Evolutionary conservation across 805 yeast genomes (phyloP).

Genomic region (Komagataella kurtzmanii): DNA sequence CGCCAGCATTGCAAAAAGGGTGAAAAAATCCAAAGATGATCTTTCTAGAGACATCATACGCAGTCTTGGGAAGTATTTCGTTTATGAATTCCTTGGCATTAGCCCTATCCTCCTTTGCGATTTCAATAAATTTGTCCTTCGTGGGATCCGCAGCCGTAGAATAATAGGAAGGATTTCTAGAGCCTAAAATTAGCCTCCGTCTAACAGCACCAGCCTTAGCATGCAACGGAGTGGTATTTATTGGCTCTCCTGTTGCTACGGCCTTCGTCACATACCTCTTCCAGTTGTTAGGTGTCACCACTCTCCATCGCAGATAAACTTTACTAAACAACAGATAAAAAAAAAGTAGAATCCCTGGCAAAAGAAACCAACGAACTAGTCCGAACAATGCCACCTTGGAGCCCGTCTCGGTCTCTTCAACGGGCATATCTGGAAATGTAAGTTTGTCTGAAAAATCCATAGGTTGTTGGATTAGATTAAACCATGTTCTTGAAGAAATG

Average conservation of each 20-base stretch:
- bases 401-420: background rate
- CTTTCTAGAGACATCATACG: conserved; percentile 23
- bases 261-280: background rate
- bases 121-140: conserved; percentile 8
- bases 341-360: background rate
- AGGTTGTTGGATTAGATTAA: background rate
- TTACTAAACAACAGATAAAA: background rate
- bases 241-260: background rate
- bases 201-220: conserved; percentile 10
- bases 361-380: background rate
- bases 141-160: conserved; percentile 13
- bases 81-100: background rate
- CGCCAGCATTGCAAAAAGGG: conserved; percentile 92
- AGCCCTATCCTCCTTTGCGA: conserved; percentile 10
- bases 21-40: conserved; percentile 78
- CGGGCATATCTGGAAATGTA: background rate
- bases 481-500: background rate
- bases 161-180: conserved; percentile 16
- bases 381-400: background rate
- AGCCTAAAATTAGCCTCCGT: conserved; percentile 18
- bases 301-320: background rate
- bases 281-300: background rate
- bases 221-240: background rate
- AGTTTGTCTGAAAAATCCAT: background rate
- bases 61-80: conserved; percentile 16